phyloP scores from a whole-genome alignment of 2,329 filamentous ascomycete genomes.

The Penicillium rolfsii region DNA sequence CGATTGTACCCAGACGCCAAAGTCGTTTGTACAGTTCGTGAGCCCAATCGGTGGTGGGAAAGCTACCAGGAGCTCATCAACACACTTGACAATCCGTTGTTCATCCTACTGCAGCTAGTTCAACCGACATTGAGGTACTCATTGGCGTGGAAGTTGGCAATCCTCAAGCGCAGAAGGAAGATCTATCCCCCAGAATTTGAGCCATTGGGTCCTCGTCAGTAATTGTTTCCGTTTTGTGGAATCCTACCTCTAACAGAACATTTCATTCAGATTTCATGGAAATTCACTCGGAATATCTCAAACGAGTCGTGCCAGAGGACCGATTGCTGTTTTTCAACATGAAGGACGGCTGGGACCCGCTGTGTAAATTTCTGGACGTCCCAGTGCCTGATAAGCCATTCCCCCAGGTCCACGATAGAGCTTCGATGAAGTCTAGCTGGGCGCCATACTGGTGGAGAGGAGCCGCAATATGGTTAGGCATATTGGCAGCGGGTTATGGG shows the following conservation, averaged over 20 bases:
- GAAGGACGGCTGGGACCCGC: slow-evolving; percentile 47
- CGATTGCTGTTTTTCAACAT: slow-evolving; percentile 19
- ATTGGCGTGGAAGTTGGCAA: slow-evolving; percentile 3
- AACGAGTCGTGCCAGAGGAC: slow-evolving; percentile 7
- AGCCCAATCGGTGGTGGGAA: slow-evolving; percentile 47
- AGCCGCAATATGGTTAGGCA: slow-evolving; percentile 3
- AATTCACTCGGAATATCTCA: slow-evolving; percentile 17
- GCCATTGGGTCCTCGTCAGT: slow-evolving; percentile 5
- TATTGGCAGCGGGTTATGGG: slow-evolving; percentile 1
- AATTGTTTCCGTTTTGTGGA: not conserved
- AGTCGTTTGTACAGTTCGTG: slow-evolving; percentile 47
- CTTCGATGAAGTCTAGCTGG: slow-evolving; percentile 9
- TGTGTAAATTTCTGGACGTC: slow-evolving; percentile 48
- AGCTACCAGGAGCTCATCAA: slow-evolving; percentile 8
- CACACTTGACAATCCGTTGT: slow-evolving; percentile 4
- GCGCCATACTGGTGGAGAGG: slow-evolving; percentile 7
- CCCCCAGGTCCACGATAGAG: slow-evolving; percentile 36
- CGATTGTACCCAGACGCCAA: slow-evolving; percentile 54
- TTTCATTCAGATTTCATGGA: slow-evolving; percentile 2
- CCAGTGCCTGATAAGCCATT: slow-evolving; percentile 41
- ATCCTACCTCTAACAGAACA: not conserved
- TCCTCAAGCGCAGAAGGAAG: slow-evolving; percentile 2
- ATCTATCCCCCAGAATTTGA: slow-evolving; percentile 12
- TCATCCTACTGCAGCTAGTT: slow-evolving; percentile 2
- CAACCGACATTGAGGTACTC: slow-evolving; percentile 4